Conservation (phyloP, 208 protist genomes). For the Trichomonas gallinae region DNA sequence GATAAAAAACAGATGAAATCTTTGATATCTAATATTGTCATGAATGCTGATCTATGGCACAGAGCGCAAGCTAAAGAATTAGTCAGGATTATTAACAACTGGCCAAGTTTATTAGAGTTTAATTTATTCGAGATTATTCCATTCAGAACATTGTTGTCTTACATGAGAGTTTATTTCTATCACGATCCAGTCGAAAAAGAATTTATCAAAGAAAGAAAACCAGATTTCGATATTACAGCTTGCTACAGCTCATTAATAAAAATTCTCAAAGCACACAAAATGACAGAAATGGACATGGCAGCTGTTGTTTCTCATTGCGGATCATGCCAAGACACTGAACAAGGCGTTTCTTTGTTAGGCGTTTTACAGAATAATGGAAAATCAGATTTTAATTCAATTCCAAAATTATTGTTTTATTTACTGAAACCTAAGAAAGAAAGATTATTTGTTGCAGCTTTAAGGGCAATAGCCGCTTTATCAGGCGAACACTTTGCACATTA, state of each 20-base stretch:
- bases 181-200: background rate
- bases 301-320: background rate
- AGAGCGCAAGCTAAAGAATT: background rate
- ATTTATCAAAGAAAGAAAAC: background rate
- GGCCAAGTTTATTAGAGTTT: background rate
- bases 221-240: background rate
- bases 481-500: background rate
- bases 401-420: background rate
- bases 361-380: background rate
- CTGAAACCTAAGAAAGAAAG: background rate
- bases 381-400: too few relatives aligned
- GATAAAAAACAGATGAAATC: background rate
- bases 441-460: background rate
- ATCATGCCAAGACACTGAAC: background rate
- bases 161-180: background rate
- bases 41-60: background rate
- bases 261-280: background rate
- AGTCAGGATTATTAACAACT: background rate
- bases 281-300: background rate
- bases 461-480: background rate
- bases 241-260: background rate
- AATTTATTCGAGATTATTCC: background rate
- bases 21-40: background rate
- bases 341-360: background rate
- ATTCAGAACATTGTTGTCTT: background rate